A percentile compares a stretch with the other conserved stretches of the same genome.
These are phyloP conservation scores for Crucihimalaya himalaica DNA, from an alignment of 345 rosid genomes.

Conservation along the genomic window DNA sequence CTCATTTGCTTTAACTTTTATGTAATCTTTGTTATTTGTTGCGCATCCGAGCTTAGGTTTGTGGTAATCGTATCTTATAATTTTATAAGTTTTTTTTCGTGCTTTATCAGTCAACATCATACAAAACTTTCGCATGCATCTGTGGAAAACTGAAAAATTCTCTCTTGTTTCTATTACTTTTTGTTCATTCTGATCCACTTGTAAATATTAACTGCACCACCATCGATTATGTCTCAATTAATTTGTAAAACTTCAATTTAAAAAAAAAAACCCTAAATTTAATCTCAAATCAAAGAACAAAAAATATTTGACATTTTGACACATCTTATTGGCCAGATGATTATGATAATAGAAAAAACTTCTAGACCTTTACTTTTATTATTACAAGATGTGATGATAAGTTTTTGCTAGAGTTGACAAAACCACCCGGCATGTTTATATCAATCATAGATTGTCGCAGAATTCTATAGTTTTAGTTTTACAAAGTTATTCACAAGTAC, in stretches of 20 bases:
- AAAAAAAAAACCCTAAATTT: too few species aligned
- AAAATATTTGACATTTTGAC: neutral
- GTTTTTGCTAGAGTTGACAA: slow-evolving; percentile 31
- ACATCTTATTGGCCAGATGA: neutral
- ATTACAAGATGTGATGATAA: slow-evolving; percentile 25
- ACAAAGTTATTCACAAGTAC: neutral
- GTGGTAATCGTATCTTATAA: neutral
- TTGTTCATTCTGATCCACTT: slow-evolving; percentile 11
- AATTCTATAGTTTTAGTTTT: slow-evolving; percentile 3
- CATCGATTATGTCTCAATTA: slow-evolving; percentile 8
- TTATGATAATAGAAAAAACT: neutral
- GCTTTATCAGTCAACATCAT: slow-evolving; percentile 35
- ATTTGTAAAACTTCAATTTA: neutral
- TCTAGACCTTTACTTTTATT: slow-evolving; percentile 4
- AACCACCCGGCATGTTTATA: slow-evolving; percentile 36
- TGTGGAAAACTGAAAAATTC: neutral
- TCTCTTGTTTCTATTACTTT: neutral
- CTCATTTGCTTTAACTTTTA: neutral
- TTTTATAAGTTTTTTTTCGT: neutral
- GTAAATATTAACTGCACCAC: slow-evolving; percentile 3
- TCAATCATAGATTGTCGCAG: slow-evolving; percentile 25
- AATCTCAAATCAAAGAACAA: neutral
- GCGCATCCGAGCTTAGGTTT: neutral
- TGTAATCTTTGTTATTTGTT: neutral
- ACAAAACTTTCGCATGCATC: slow-evolving; percentile 24